Evolutionary conservation across 305 asterid species (phyloP).

Genomic region (Solanum hybrid): DNA sequence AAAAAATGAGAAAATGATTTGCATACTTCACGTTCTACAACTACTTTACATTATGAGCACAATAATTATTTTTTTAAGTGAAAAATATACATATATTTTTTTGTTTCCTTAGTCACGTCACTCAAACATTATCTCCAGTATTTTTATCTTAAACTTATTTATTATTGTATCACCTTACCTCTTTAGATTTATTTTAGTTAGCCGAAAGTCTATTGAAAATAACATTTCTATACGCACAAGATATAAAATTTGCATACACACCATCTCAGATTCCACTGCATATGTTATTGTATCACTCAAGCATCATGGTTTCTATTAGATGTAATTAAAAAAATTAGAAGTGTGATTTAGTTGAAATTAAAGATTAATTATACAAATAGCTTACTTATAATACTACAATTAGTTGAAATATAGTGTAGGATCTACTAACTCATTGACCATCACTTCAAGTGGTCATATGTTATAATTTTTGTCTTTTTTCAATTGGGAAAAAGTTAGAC

Average conservation of each 20-base stretch:
- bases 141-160: fast-evolving
- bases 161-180: background rate
- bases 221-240: too few relatives aligned
- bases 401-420: background rate
- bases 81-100: background rate
- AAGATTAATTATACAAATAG: background rate
- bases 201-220: background rate
- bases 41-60: background rate
- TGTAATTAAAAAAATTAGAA: background rate
- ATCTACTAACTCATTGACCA: conserved; percentile 10
- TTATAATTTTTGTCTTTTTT: background rate
- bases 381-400: background rate
- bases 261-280: background rate
- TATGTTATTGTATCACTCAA: background rate
- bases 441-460: conserved; percentile 10
- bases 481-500: conserved; percentile 16
- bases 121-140: background rate
- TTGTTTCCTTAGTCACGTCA: background rate
- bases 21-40: background rate
- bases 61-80: background rate
- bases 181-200: too few relatives aligned
- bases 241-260: background rate
- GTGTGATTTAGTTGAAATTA: background rate
- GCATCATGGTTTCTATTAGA: too few relatives aligned
- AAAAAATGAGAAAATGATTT: background rate